Conservation (phyloP, 2,329 filamentous ascomycete species). For the Alternaria hordeiaustralica region DNA sequence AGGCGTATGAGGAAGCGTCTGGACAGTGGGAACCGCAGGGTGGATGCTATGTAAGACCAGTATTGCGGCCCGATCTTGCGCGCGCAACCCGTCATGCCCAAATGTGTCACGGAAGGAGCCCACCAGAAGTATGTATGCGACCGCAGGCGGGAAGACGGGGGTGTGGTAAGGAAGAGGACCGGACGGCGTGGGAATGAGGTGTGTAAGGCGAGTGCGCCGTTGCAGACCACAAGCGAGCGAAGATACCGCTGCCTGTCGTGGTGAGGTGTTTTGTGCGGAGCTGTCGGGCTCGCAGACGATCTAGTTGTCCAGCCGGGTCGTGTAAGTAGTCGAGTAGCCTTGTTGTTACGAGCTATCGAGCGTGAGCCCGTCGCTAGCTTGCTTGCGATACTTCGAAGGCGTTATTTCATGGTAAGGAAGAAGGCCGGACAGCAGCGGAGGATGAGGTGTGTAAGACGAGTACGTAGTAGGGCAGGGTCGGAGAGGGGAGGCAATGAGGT, state of each 20-base stretch:
- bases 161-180: neutral
- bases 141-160: neutral
- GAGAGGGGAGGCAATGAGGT: neutral
- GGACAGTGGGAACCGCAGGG: neutral
- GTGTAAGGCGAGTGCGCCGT: neutral
- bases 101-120: neutral
- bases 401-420: neutral
- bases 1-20: neutral
- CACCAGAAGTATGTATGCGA: neutral
- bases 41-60: neutral
- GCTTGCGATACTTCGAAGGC: too few species aligned
- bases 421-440: neutral
- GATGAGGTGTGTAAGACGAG: neutral
- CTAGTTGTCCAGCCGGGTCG: constrained; percentile 48
- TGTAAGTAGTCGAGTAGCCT: constrained; percentile 52
- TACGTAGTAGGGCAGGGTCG: neutral
- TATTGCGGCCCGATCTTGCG: neutral
- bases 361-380: constrained; percentile 13
- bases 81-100: neutral
- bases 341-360: constrained; percentile 31
- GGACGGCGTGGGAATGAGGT: neutral
- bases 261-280: neutral
- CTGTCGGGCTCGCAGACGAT: constrained; percentile 15
- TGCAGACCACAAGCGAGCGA: neutral
- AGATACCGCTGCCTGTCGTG: neutral